Evolutionary conservation across 1,284 basidiomycete species (phyloP).

Genomic region (Fomitiporia mediterranea): DNA sequence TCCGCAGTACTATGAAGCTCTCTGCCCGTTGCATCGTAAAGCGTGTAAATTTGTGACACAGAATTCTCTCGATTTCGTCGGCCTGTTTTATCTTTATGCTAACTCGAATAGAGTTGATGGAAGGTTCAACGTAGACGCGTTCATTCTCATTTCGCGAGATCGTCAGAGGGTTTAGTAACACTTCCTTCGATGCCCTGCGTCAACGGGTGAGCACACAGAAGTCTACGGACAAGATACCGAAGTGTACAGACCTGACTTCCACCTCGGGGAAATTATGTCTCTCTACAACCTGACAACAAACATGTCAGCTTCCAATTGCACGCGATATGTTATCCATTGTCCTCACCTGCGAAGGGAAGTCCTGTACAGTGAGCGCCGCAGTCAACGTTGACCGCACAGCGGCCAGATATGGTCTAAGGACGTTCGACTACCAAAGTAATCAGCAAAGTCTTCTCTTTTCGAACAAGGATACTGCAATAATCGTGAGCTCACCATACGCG

Average conservation of each 20-base stretch:
- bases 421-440: conserved; percentile 55
- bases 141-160: conserved; percentile 98
- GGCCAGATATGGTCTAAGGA: conserved; percentile 90
- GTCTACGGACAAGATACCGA: background rate
- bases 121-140: conserved; percentile 93
- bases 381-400: conserved; percentile 95
- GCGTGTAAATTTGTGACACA: conserved; percentile 98
- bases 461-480: background rate
- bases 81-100: conserved; percentile 99
- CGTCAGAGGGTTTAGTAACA: conserved; percentile 86
- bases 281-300: conserved; percentile 74
- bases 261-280: conserved; percentile 96
- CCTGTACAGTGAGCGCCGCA: conserved; percentile 94
- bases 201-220: background rate
- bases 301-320: background rate
- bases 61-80: conserved; percentile 96
- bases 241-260: conserved; percentile 66
- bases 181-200: conserved; percentile 83
- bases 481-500: conserved; percentile 11
- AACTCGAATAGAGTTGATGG: conserved; percentile 93
- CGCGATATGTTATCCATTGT: background rate
- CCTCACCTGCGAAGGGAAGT: conserved; percentile 92
- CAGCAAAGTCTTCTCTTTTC: conserved; percentile 24
- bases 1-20: conserved; percentile 91
- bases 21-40: conserved; percentile 99